Percentiles rank a stretch among this genome's conserved stretches.
Conservation (phyloP, 2,329 filamentous ascomycete genomes). For the Hyphodiscus sp. region DNA sequence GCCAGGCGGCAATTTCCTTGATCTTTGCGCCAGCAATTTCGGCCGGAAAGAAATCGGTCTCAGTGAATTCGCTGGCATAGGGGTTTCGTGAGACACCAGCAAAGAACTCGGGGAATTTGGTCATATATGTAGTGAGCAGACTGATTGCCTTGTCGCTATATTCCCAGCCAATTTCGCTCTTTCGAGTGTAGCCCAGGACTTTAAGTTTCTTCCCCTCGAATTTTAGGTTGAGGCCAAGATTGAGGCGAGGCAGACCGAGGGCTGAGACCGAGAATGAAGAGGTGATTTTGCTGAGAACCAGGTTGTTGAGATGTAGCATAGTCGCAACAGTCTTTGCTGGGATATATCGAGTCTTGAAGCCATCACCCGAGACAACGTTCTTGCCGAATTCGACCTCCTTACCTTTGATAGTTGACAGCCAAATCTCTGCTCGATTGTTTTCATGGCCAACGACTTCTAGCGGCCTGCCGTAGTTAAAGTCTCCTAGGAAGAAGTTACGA, state of each 20-base stretch:
- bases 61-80: conserved; percentile 74
- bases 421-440: conserved; percentile 69
- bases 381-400: conserved; percentile 79
- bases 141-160: conserved; percentile 81
- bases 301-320: conserved; percentile 71
- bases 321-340: conserved; percentile 87
- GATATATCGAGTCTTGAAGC: conserved; percentile 66
- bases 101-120: conserved; percentile 91
- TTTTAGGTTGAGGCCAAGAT: conserved; percentile 91
- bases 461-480: conserved; percentile 86
- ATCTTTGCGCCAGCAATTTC: conserved; percentile 70
- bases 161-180: conserved; percentile 84
- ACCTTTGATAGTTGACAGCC: conserved; percentile 64
- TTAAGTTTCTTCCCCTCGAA: conserved; percentile 95
- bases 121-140: conserved; percentile 83
- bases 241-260: conserved; percentile 69
- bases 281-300: conserved; percentile 92
- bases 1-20: conserved; percentile 89
- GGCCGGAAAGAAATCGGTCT: conserved; percentile 78
- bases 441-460: conserved; percentile 73
- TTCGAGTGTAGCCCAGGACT: conserved; percentile 90
- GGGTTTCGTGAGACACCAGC: conserved; percentile 80
- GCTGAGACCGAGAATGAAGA: conserved; percentile 85
- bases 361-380: conserved; percentile 63
- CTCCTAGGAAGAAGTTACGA: conserved; percentile 86